A percentile compares a stretch with the other conserved stretches of the same genome.
Evolutionary conservation across 176 grass and related monocot species (phyloP).

Genomic region (Avena sativa): DNA sequence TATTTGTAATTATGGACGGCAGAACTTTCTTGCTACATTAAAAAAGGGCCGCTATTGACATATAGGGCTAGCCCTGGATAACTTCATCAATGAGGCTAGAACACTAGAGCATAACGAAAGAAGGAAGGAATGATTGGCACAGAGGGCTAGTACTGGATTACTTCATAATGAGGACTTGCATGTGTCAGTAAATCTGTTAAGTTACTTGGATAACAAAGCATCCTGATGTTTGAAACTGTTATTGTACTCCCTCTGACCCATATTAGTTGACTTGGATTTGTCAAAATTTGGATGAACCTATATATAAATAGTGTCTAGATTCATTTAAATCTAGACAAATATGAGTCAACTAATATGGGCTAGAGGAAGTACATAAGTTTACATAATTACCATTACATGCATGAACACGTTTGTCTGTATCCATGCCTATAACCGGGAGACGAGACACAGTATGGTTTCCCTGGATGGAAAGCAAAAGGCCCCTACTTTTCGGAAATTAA

Average conservation of each 20-base stretch:
- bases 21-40: background rate
- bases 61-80: background rate
- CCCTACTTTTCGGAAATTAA: slow-evolving; percentile 34
- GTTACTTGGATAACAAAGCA: background rate
- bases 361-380: no score
- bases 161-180: background rate
- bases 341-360: no score
- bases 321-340: no score
- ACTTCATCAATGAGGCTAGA: background rate
- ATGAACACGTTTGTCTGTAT: background rate
- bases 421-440: background rate
- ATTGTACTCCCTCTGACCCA: background rate
- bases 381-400: no score
- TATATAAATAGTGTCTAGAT: no score
- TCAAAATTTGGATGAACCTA: no score
- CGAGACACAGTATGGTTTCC: slow-evolving; percentile 32
- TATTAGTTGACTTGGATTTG: no score
- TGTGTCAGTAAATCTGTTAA: background rate
- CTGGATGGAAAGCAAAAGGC: slow-evolving; percentile 29
- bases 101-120: background rate
- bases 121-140: background rate
- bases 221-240: slow-evolving; percentile 21
- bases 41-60: background rate
- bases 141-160: background rate
- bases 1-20: background rate